Evolutionary conservation across 2,329 filamentous ascomycete genomes (phyloP).

Genomic region (Phoma sp.): DNA sequence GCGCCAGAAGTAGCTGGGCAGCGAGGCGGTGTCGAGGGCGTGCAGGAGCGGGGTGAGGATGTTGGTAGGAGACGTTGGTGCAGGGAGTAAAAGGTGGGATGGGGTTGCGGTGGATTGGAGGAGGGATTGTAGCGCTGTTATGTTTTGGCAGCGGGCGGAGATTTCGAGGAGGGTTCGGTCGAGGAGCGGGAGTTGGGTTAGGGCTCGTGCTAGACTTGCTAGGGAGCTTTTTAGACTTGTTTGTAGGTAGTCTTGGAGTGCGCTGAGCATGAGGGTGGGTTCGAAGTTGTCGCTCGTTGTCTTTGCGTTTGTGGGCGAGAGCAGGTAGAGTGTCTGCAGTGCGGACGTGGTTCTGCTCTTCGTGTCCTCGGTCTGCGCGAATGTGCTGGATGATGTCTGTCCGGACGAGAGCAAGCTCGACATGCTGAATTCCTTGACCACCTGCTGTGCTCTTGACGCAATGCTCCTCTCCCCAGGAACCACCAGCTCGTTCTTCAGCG

Average conservation of each 20-base stretch:
- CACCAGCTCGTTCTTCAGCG: conserved; percentile 72
- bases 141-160: conserved; percentile 83
- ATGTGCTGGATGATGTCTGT: conserved; percentile 54
- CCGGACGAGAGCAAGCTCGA: conserved; percentile 57
- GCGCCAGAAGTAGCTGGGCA: conserved; percentile 93
- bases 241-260: conserved; percentile 82
- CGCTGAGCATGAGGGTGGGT: conserved; percentile 75
- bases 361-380: conserved; percentile 73
- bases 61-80: conserved; percentile 41
- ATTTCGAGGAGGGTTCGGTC: conserved; percentile 84
- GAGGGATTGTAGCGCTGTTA: conserved; percentile 84
- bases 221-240: conserved; percentile 80
- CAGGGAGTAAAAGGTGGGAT: conserved; percentile 67
- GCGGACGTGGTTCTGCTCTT: conserved; percentile 76
- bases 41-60: conserved; percentile 76
- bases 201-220: conserved; percentile 73
- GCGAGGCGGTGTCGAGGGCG: conserved; percentile 83
- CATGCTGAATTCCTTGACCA: conserved; percentile 84
- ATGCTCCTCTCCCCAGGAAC: conserved; percentile 75
- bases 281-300: conserved; percentile 59
- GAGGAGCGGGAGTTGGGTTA: conserved; percentile 80
- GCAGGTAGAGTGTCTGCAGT: conserved; percentile 76
- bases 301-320: conserved; percentile 70
- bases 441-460: conserved; percentile 75
- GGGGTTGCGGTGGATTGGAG: conserved; percentile 73